Evolutionary conservation across 306 rosid species (phyloP), one percentile per base, ranked within the genome.

Genomic region (Rosa chinensis): DNA sequence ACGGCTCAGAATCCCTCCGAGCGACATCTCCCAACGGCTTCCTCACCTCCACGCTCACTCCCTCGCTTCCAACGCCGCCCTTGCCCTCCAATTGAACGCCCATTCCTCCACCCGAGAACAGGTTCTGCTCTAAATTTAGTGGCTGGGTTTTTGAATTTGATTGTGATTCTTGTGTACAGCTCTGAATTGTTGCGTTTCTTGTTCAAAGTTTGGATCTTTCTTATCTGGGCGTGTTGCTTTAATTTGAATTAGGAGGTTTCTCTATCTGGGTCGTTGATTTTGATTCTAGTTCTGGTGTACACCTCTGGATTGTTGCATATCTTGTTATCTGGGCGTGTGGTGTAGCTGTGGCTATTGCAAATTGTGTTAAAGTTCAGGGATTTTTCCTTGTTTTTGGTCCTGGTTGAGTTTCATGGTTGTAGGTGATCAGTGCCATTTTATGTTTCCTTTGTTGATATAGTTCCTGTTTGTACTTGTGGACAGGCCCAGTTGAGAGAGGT

Each of bases 1-100:
- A 70, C 98, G 99, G 10, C 85, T 85, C 23, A 82, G 98, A 78
- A 79, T 95, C 21, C 99, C 99, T 80, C 99, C 99, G 0, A 97
- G 88, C 1, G 93, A 92, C 66, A 90, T 95, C 35, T 91, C 99
- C 3, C 94, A 91, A 47, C 91, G 99, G 64, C 99, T 95, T 37
- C 99, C 99, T 76, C 96, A 92, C 70, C 97, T 95, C 72, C 99
- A 92, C 70, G 99, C 98, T 0, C 98, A 95, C 77, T 87, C 98
- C 48, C 85, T 95, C 48, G 99, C 99, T 70, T 94, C 99, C 81
- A 92, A 86, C 69, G 96, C 96, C 52, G 89, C 83, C 80, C 89
- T 89, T 45, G 85, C 89, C n/a, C 88, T 89, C 79, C 90, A 89
- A 20, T 72, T 89, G 78, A 89, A 89, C 69, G 43, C 90, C 43